Conservation (phyloP, 345 rosid genomes). For the Lumnitzera littorea region DNA sequence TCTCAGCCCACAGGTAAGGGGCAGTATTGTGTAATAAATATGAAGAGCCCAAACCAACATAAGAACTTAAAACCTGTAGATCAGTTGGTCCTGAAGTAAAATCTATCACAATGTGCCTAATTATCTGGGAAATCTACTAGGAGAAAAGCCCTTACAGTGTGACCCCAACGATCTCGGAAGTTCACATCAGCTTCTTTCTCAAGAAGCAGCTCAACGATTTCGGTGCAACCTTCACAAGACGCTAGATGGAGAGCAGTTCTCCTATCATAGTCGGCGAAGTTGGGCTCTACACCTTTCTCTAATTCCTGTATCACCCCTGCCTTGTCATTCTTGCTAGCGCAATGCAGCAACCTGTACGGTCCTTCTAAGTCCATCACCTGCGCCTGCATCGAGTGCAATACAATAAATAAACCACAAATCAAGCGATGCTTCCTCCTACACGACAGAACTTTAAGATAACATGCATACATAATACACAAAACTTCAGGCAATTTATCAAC, state of each 20-base stretch:
- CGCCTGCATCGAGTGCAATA: constrained; percentile 15
- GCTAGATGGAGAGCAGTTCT: constrained; percentile 70
- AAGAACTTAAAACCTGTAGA: no score
- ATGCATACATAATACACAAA: no score
- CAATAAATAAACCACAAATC: constrained; percentile 1
- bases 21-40: no score
- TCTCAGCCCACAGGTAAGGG: no score
- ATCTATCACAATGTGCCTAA: no score
- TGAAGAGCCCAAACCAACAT: no score
- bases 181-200: constrained; percentile 55
- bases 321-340: constrained; percentile 44
- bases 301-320: constrained; percentile 45
- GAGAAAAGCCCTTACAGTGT: constrained; percentile 38
- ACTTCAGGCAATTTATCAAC: no score
- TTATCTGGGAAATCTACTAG: background rate
- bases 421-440: background rate
- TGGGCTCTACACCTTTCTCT: constrained; percentile 41
- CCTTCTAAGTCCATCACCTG: constrained; percentile 28
- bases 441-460: background rate
- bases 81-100: no score
- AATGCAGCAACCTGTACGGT: constrained; percentile 42
- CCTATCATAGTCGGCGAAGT: constrained; percentile 48
- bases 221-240: constrained; percentile 48
- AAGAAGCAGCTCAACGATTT: constrained; percentile 44
- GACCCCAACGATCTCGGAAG: constrained; percentile 56